Conservation (phyloP, 495 filamentous ascomycete species). For the Geoglossum glabrum region DNA sequence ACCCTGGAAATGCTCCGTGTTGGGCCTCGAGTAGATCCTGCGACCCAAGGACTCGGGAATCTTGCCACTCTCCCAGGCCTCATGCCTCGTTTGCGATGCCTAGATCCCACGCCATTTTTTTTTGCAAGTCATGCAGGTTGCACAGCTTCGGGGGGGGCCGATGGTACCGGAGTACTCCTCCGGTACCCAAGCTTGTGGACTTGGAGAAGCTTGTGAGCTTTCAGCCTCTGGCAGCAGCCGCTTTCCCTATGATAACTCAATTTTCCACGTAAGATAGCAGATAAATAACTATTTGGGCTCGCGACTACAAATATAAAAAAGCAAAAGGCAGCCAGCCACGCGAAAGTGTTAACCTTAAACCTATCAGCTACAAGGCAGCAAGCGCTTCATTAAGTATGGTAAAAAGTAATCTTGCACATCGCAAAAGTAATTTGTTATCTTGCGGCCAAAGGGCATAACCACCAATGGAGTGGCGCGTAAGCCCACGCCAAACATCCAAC, state of each 20-base stretch:
- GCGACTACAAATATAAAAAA: too few species aligned
- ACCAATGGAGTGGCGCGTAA: neutral
- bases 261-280: too few species aligned
- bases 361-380: too few species aligned
- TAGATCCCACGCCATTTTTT: neutral
- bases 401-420: neutral
- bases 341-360: too few species aligned
- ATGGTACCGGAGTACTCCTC: neutral
- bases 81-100: neutral
- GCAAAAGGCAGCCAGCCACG: too few species aligned
- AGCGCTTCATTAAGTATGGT: neutral
- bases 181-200: too few species aligned
- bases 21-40: neutral
- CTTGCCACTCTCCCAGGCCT: neutral
- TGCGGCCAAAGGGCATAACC: neutral
- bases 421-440: neutral
- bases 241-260: neutral
- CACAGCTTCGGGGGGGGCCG: neutral
- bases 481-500: neutral
- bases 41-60: neutral
- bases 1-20: neutral
- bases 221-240: too few species aligned
- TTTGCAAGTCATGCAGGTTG: neutral
- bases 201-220: too few species aligned
- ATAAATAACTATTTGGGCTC: too few species aligned